Percentiles rank a stretch among this genome's conserved stretches.
These are phyloP conservation scores for Aspergillus sp. DNA, from an alignment of 2,329 filamentous ascomycete genomes.

Conservation along the genomic window DNA sequence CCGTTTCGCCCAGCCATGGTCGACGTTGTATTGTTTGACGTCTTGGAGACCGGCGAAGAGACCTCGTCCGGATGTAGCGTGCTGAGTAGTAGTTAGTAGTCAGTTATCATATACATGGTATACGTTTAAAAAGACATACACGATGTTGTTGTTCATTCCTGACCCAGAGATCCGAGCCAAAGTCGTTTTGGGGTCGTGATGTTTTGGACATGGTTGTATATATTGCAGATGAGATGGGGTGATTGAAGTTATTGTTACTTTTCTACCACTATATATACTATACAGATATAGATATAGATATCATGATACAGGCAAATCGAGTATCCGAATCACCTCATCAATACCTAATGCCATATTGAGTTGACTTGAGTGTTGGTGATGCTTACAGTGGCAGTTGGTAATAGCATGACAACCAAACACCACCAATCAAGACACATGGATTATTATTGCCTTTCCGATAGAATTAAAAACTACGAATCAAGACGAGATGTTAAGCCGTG, in stretches of 20 bases:
- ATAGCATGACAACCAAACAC: no score
- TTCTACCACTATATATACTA: no score
- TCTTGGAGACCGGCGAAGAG: constrained; percentile 37
- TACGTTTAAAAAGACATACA: constrained; percentile 11
- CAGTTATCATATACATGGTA: background rate
- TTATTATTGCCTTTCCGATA: no score
- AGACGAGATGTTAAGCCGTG: no score
- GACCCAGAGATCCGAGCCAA: constrained; percentile 33
- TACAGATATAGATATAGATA: no score
- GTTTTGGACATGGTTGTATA: constrained; percentile 5
- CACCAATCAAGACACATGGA: no score
- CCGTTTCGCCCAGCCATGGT: constrained; percentile 31
- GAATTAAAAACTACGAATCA: no score
- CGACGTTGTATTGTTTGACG: constrained; percentile 34
- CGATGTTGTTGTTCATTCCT: constrained; percentile 15
- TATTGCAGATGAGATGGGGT: no score
- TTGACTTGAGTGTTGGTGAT: background rate
- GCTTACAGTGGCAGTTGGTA: no score
- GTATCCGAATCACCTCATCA: no score
- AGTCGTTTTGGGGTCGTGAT: constrained; percentile 28
- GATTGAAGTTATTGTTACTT: background rate
- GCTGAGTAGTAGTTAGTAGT: constrained; percentile 13
- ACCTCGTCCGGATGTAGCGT: constrained; percentile 29
- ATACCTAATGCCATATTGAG: no score
- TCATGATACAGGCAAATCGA: no score